These are phyloP conservation scores for Didymella glomerata DNA, from an alignment of 2,329 filamentous ascomycete genomes.

Conservation along the genomic window DNA sequence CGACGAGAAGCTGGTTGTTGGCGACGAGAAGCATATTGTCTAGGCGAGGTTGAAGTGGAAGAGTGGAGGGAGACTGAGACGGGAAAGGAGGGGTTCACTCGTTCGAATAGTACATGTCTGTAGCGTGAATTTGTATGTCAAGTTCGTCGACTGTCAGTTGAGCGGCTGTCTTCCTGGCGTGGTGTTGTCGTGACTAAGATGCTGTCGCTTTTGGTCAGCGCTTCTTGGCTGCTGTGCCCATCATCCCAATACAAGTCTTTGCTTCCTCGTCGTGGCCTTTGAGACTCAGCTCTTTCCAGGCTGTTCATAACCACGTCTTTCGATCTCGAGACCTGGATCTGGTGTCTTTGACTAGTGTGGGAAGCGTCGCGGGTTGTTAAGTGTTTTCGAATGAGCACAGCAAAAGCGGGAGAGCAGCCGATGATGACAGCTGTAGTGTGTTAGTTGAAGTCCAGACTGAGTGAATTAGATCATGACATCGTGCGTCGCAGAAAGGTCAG, in stretches of 20 bases:
- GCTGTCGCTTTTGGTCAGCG: neutral
- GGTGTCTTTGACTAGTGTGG: neutral
- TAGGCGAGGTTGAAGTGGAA: neutral
- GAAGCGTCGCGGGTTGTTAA: neutral
- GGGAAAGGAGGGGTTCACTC: slow-evolving; percentile 19
- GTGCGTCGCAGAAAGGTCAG: no score
- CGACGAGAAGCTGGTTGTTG: slow-evolving; percentile 22
- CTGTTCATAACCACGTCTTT: neutral
- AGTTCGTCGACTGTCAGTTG: neutral
- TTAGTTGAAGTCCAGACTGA: neutral
- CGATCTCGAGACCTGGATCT: neutral
- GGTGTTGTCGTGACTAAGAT: neutral
- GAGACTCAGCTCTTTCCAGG: neutral
- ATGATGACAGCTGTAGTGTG: neutral
- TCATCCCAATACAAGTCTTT: neutral
- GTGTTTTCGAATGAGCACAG: neutral
- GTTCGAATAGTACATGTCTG: neutral
- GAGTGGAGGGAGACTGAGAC: no score
- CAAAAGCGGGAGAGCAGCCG: neutral
- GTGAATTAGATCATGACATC: neutral
- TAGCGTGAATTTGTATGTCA: neutral
- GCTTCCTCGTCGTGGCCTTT: neutral
- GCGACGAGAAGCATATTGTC: slow-evolving; percentile 27
- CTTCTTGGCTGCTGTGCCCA: neutral
- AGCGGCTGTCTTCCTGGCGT: neutral